phyloP scores from a whole-genome alignment of 148 eudicot genomes.

The Fallopia convolvulus region DNA sequence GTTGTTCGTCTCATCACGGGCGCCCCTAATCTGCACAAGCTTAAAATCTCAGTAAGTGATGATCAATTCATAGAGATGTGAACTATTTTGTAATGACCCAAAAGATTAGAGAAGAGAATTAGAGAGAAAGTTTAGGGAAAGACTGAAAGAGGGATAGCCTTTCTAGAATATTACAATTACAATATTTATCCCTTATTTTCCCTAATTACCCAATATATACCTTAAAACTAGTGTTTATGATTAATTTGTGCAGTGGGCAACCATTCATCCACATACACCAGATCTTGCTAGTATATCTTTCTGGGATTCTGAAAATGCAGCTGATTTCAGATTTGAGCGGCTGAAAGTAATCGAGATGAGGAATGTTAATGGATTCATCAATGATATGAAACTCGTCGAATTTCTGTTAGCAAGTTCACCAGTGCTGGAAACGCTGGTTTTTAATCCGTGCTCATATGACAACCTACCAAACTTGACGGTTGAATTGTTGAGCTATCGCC shows the following conservation, averaged over 20 bases:
- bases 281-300: constrained; percentile 15
- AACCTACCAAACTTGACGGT: neutral
- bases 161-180: too few species aligned
- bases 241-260: too few species aligned
- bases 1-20: constrained; percentile 53
- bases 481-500: neutral
- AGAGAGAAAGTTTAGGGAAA: too few species aligned
- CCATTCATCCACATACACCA: constrained; percentile 23
- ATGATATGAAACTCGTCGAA: constrained; percentile 68
- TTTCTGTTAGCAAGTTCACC: constrained; percentile 26
- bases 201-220: too few species aligned
- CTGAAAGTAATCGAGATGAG: constrained; percentile 57
- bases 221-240: too few species aligned
- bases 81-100: too few species aligned
- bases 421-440: constrained; percentile 35
- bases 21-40: constrained; percentile 70
- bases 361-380: constrained; percentile 56
- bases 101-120: too few species aligned
- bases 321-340: neutral
- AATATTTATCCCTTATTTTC: too few species aligned
- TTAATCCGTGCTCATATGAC: too few species aligned
- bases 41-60: constrained; percentile 70
- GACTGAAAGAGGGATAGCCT: too few species aligned
- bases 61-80: neutral
- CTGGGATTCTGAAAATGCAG: neutral